Evolutionary conservation across 768 basidiomycete species (phyloP).

Genomic region (Tubosaeta sp.): DNA sequence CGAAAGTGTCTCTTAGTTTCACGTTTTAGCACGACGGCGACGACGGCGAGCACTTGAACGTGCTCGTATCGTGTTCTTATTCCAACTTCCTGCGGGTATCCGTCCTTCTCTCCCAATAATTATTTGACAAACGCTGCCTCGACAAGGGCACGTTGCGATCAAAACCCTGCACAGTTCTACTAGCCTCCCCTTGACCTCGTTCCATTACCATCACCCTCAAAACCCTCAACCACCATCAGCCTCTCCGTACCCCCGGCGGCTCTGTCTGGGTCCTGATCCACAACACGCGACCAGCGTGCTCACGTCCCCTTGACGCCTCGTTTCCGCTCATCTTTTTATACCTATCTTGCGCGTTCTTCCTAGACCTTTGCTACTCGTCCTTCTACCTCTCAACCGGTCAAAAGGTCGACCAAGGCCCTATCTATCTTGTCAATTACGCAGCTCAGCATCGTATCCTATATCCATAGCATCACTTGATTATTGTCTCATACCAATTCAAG

Average conservation of each 20-base stretch:
- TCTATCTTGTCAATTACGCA: constrained; percentile 38
- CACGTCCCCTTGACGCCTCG: constrained; percentile 56
- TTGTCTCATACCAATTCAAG: constrained; percentile 40
- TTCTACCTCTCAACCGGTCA: constrained; percentile 31
- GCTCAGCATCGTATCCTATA: constrained; percentile 39
- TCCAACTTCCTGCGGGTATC: constrained; percentile 16
- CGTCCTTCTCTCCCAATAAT: constrained; percentile 28
- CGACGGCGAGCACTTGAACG: constrained; percentile 13
- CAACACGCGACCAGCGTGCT: constrained; percentile 42
- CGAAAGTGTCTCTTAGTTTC: constrained; percentile 4
- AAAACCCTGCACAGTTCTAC: constrained; percentile 51
- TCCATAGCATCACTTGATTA: constrained; percentile 45
- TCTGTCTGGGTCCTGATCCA: constrained; percentile 28
- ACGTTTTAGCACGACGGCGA: constrained; percentile 12
- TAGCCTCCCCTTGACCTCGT: constrained; percentile 60
- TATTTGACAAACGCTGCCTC: constrained; percentile 48
- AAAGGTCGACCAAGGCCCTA: constrained; percentile 35
- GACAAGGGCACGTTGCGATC: constrained; percentile 76
- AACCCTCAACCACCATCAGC: constrained; percentile 37
- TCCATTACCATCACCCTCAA: constrained; percentile 36
- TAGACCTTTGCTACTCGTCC: constrained; percentile 39
- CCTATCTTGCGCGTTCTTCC: constrained; percentile 42
- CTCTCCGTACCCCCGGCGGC: constrained; percentile 23
- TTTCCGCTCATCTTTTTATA: constrained; percentile 47
- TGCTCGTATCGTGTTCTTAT: constrained; percentile 21